A percentile compares a stretch with the other conserved stretches of the same genome.
Evolutionary conservation across 2,329 filamentous ascomycete species (phyloP).

Genomic region (Pseudopithomyces chartarum): DNA sequence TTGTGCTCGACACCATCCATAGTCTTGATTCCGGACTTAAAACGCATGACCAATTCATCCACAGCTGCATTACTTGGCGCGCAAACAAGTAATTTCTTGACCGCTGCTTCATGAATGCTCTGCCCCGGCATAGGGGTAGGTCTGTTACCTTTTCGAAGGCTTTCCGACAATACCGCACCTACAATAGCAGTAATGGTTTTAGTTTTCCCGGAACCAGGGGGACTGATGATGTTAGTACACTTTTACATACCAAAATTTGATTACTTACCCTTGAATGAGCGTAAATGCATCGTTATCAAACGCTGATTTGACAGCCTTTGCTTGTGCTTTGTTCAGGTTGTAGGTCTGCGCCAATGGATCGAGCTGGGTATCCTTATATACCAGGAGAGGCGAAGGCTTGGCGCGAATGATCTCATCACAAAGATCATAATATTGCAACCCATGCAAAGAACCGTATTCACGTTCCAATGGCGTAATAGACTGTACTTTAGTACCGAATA

Average conservation of each 20-base stretch:
- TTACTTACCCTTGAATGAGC: constrained; percentile 80
- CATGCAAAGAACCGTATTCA: constrained; percentile 90
- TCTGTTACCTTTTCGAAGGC: constrained; percentile 55
- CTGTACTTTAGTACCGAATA: constrained; percentile 81
- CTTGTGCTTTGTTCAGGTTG: constrained; percentile 84
- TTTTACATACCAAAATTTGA: neutral
- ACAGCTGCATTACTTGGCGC: constrained; percentile 99
- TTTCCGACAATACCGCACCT: constrained; percentile 76
- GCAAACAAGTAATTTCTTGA: constrained; percentile 92
- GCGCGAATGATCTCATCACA: constrained; percentile 90
- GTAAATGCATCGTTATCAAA: constrained; percentile 97
- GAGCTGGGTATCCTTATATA: constrained; percentile 76
- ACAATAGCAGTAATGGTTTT: constrained; percentile 98
- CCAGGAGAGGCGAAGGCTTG: constrained; percentile 85
- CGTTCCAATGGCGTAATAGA: constrained; percentile 94
- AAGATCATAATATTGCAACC: constrained; percentile 92
- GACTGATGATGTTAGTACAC: constrained; percentile 55
- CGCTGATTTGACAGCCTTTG: constrained; percentile 87
- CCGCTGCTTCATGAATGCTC: constrained; percentile 38
- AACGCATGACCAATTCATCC: constrained; percentile 89
- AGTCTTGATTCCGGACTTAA: constrained; percentile 86
- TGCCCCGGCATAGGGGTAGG: constrained; percentile 48
- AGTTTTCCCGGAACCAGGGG: constrained; percentile 95
- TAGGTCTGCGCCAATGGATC: constrained; percentile 75
- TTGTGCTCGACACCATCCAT: constrained; percentile 72